These are phyloP conservation scores for Saccharomyces hybrid DNA, from an alignment of 1,139 yeast species.

Conservation along the genomic window DNA sequence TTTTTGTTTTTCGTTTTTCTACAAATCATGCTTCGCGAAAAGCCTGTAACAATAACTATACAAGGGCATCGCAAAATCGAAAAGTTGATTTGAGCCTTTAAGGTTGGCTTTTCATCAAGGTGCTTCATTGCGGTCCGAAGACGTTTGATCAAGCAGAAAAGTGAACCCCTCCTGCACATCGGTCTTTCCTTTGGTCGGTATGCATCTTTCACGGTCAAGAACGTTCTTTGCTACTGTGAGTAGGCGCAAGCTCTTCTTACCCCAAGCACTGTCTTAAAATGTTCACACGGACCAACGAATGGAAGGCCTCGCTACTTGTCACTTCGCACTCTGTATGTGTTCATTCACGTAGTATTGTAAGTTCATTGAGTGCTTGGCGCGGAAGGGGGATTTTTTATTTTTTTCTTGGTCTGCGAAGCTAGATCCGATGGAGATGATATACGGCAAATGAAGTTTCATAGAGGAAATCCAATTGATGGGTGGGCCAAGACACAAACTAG, in stretches of 20 bases:
- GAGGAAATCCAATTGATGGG: background rate
- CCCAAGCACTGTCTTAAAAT: background rate
- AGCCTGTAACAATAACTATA: background rate
- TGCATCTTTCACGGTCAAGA: background rate
- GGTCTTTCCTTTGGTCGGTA: background rate
- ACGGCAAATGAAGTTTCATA: background rate
- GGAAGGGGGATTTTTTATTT: slow-evolving; percentile 1
- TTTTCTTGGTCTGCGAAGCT: background rate
- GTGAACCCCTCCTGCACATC: background rate
- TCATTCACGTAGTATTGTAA: background rate
- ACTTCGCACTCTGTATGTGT: background rate
- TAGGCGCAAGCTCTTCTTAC: background rate
- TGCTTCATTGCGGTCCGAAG: background rate
- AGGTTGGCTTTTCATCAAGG: background rate
- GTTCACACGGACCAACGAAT: background rate
- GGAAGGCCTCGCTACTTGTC: background rate
- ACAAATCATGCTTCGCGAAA: background rate
- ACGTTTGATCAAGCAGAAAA: background rate
- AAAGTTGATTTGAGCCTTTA: background rate
- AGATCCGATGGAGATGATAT: background rate
- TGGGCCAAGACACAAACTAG: background rate
- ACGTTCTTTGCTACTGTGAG: background rate
- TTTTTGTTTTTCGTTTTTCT: background rate
- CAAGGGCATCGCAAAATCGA: background rate
- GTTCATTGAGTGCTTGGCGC: background rate